These are phyloP conservation scores for Mycena rosella DNA, from an alignment of 768 basidiomycete species.

Conservation along the genomic window DNA sequence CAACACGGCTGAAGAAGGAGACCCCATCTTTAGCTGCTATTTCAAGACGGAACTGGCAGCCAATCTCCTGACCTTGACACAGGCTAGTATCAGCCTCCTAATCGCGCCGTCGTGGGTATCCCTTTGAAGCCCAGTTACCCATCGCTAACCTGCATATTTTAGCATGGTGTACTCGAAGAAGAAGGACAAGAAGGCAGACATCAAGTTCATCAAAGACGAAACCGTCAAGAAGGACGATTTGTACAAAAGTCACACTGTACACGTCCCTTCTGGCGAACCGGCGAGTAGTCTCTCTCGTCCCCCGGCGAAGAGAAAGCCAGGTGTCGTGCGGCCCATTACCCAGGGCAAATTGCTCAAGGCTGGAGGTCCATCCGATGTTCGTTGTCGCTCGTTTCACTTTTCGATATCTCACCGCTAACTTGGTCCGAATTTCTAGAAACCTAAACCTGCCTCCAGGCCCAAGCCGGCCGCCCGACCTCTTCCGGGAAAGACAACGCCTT, in stretches of 20 bases:
- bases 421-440: slow-evolving; percentile 54
- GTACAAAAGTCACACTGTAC: slow-evolving; percentile 95
- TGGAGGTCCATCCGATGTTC: slow-evolving; percentile 80
- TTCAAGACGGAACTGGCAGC: slow-evolving; percentile 97
- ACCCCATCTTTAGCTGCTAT: slow-evolving; percentile 89
- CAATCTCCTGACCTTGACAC: slow-evolving; percentile 84
- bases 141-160: slow-evolving; percentile 2
- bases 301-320: slow-evolving; percentile 88
- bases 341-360: slow-evolving; percentile 84
- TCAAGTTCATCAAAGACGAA: slow-evolving; percentile 93
- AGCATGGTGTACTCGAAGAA: slow-evolving; percentile 95
- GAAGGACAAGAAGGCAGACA: slow-evolving; percentile 92
- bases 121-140: not conserved
- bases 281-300: slow-evolving; percentile 85
- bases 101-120: slow-evolving; percentile 83
- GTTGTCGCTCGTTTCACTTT: slow-evolving; percentile 8
- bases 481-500: slow-evolving; percentile 66
- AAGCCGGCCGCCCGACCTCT: slow-evolving; percentile 76
- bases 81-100: slow-evolving; percentile 77
- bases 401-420: not conserved
- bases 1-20: slow-evolving; percentile 89
- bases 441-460: slow-evolving; percentile 62
- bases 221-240: slow-evolving; percentile 79
- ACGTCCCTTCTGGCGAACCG: slow-evolving; percentile 90
- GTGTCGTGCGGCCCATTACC: slow-evolving; percentile 87